These are phyloP conservation scores for Rhynchosporium agropyri DNA, from an alignment of 2,329 filamentous ascomycete genomes.

Conservation along the genomic window DNA sequence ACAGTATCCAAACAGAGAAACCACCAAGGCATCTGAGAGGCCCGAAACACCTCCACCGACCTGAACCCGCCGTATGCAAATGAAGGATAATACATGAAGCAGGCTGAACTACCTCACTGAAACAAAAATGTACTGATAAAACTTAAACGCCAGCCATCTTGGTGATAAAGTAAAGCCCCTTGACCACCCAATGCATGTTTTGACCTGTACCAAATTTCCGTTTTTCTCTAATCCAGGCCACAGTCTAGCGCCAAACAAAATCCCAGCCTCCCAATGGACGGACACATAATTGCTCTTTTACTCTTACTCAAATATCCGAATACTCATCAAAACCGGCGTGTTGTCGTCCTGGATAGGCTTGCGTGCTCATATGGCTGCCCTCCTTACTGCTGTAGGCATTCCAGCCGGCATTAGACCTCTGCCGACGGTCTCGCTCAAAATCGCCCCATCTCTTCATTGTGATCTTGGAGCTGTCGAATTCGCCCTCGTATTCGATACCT, in stretches of 20 bases:
- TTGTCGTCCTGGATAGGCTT: conserved; percentile 16
- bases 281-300: no score
- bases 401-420: conserved; percentile 23
- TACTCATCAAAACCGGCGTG: conserved; percentile 22
- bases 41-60: neutral
- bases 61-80: neutral
- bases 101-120: neutral
- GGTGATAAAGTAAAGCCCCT: neutral
- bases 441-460: conserved; percentile 99
- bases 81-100: neutral
- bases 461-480: conserved; percentile 98
- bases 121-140: conserved; percentile 11
- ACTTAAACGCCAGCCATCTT: neutral
- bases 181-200: conserved; percentile 8
- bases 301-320: conserved; percentile 17
- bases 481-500: conserved; percentile 85
- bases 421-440: conserved; percentile 73
- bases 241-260: neutral
- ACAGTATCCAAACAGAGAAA: neutral
- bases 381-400: conserved; percentile 15
- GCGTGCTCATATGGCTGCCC: conserved; percentile 12
- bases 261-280: neutral
- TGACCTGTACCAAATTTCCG: neutral
- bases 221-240: neutral
- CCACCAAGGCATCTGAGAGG: neutral